Percentiles rank a stretch among this genome's conserved stretches.
Evolutionary conservation across 148 eudicot genomes (phyloP).

Genomic region (Arctostaphylos glauca): DNA sequence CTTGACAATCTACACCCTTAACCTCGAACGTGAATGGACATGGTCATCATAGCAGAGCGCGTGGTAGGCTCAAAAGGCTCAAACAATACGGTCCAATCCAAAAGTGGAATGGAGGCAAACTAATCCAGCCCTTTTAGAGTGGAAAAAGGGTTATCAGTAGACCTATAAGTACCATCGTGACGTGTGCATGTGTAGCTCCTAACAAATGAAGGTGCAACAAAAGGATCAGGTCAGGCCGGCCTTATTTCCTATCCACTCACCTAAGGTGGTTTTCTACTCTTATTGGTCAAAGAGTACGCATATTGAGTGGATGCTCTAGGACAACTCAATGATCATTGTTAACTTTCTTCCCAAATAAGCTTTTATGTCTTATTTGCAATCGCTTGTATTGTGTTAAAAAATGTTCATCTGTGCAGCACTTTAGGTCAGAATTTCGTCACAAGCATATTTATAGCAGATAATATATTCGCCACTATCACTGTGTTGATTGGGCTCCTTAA

Average conservation of each 20-base stretch:
- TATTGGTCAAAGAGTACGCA: neutral
- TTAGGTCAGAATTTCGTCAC: constrained; percentile 55
- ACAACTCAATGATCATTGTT: neutral
- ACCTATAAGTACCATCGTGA: neutral
- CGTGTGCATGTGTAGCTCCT: neutral
- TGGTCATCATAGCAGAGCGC: neutral
- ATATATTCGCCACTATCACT: constrained; percentile 43
- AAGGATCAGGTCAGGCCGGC: neutral
- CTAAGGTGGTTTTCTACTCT: neutral
- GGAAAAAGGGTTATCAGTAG: neutral
- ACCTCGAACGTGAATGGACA: neutral
- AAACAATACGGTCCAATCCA: neutral
- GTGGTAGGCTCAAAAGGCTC: neutral
- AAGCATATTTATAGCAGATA: constrained; percentile 62
- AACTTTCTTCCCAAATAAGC: neutral
- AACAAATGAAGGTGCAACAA: neutral
- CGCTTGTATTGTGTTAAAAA: neutral
- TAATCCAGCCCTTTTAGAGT: neutral
- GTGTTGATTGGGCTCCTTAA: constrained; percentile 62
- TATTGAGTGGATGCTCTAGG: neutral
- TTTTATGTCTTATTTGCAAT: too few species aligned
- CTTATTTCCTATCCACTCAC: neutral
- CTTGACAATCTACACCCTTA: neutral
- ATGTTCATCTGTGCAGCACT: constrained; percentile 41
- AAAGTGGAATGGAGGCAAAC: neutral